A percentile compares a stretch with the other conserved stretches of the same genome.
Conservation (phyloP, 768 basidiomycete genomes). For the Russula ochroleuca region DNA sequence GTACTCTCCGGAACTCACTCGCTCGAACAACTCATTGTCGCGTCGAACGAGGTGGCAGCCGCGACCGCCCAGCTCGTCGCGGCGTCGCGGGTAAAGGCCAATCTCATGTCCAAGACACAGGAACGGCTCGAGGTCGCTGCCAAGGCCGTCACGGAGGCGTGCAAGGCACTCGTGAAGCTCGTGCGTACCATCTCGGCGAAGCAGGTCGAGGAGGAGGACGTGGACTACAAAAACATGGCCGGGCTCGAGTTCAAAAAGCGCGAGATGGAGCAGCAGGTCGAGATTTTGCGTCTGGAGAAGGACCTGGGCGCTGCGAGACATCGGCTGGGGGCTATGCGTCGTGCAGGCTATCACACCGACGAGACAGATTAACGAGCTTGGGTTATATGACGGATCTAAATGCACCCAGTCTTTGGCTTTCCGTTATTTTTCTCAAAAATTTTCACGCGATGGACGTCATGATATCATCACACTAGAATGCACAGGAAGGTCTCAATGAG, state of each 20-base stretch:
- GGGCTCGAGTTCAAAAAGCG: slow-evolving; percentile 92
- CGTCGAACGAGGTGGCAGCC: slow-evolving; percentile 98
- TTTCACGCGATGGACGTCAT: neutral
- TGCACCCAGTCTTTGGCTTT: neutral
- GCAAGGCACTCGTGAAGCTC: slow-evolving; percentile 92
- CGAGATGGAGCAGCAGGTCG: slow-evolving; percentile 99
- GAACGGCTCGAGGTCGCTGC: slow-evolving; percentile 93
- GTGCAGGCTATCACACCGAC: slow-evolving; percentile 85
- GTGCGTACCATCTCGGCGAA: slow-evolving; percentile 92
- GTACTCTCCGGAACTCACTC: slow-evolving; percentile 96
- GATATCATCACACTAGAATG: too few species aligned
- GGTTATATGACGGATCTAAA: slow-evolving; percentile 15
- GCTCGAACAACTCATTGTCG: slow-evolving; percentile 96
- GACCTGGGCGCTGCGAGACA: slow-evolving; percentile 85
- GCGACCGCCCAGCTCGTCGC: slow-evolving; percentile 98
- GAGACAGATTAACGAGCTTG: slow-evolving; percentile 48
- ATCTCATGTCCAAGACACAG: slow-evolving; percentile 98
- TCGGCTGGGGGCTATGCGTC: slow-evolving; percentile 76
- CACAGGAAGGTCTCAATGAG: too few species aligned
- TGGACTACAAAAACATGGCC: slow-evolving; percentile 87
- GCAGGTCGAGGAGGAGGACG: slow-evolving; percentile 74
- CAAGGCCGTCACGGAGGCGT: slow-evolving; percentile 96
- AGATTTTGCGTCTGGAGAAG: slow-evolving; percentile 94
- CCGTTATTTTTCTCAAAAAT: neutral
- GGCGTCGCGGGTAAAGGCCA: slow-evolving; percentile 96